Evolutionary conservation across 2,329 filamentous ascomycete species (phyloP).

Genomic region (Blastomyces silverae): DNA sequence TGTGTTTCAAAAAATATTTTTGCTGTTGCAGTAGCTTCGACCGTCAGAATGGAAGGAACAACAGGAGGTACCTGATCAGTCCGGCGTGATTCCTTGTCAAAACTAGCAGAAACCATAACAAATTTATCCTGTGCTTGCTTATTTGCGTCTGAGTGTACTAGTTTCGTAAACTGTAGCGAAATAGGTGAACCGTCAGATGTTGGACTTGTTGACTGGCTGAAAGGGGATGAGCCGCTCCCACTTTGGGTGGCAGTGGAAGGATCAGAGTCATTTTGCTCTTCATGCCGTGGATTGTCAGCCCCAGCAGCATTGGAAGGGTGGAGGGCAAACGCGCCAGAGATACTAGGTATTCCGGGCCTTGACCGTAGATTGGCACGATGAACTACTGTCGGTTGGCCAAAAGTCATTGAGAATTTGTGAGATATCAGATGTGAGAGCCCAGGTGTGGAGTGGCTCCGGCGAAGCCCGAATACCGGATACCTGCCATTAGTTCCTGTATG

Average conservation of each 20-base stretch:
- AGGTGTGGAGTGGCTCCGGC: constrained; percentile 26
- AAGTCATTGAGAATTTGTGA: constrained; percentile 35
- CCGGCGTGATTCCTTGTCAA: constrained; percentile 13
- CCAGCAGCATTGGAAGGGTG: constrained; percentile 18
- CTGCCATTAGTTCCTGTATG: neutral
- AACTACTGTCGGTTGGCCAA: constrained; percentile 39
- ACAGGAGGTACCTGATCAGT: constrained; percentile 19
- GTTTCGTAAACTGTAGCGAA: constrained; percentile 2
- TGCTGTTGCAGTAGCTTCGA: constrained; percentile 70
- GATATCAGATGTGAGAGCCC: constrained; percentile 33
- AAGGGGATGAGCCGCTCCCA: constrained; percentile 28
- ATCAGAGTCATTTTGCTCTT: constrained; percentile 30
- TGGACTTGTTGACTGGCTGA: constrained; percentile 31
- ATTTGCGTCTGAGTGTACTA: neutral
- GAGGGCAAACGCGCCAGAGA: constrained; percentile 25
- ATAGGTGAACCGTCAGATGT: constrained; percentile 32
- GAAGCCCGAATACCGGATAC: constrained; percentile 9
- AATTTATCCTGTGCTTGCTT: neutral
- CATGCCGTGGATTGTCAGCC: constrained; percentile 26
- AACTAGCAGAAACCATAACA: neutral
- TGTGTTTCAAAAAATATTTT: constrained; percentile 83
- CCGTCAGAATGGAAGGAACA: constrained; percentile 48
- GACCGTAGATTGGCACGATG: constrained; percentile 32
- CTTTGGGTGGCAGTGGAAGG: constrained; percentile 29
- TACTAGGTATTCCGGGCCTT: constrained; percentile 28